These are phyloP conservation scores for Colletotrichum graminicola DNA, from an alignment of 2,329 filamentous ascomycete genomes.

Conservation along the genomic window DNA sequence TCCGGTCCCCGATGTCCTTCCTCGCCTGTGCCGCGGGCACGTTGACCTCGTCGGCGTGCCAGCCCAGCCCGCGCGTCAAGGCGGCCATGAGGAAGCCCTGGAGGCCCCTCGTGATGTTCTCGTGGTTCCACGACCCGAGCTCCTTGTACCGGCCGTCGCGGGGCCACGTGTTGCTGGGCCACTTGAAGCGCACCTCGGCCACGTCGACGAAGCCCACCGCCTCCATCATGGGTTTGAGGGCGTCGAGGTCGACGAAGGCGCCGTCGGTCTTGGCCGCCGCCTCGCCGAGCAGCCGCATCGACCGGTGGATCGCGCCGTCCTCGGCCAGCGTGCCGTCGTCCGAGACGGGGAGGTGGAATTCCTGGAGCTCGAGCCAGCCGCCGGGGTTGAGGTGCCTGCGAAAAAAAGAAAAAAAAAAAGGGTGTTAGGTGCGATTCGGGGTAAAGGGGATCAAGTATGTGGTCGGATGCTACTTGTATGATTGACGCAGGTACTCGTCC, in stretches of 20 bases:
- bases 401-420: too few relatives aligned
- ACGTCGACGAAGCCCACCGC: conserved; percentile 53
- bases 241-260: conserved; percentile 38
- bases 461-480: conserved; percentile 53
- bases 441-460: conserved; percentile 50
- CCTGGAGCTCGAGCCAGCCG: conserved; percentile 40
- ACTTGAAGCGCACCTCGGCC: conserved; percentile 48
- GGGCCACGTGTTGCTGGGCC: conserved; percentile 56
- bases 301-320: conserved; percentile 41
- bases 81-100: conserved; percentile 54
- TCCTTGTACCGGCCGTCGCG: conserved; percentile 51
- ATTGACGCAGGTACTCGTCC: conserved; percentile 62
- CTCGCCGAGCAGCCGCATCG: conserved; percentile 47
- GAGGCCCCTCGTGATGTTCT: conserved; percentile 50
- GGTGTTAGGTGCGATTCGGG: too few relatives aligned
- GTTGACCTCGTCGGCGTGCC: conserved; percentile 49
- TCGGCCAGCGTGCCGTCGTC: conserved; percentile 36
- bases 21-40: conserved; percentile 45
- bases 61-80: conserved; percentile 53
- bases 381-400: conserved; percentile 31
- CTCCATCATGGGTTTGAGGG: conserved; percentile 41
- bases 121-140: conserved; percentile 51
- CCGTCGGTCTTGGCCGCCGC: conserved; percentile 34
- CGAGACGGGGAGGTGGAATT: conserved; percentile 37
- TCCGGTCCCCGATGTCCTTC: conserved; percentile 46